Evolutionary conservation across 805 yeast genomes (phyloP).

Genomic region (Ogataea dorogensis): DNA sequence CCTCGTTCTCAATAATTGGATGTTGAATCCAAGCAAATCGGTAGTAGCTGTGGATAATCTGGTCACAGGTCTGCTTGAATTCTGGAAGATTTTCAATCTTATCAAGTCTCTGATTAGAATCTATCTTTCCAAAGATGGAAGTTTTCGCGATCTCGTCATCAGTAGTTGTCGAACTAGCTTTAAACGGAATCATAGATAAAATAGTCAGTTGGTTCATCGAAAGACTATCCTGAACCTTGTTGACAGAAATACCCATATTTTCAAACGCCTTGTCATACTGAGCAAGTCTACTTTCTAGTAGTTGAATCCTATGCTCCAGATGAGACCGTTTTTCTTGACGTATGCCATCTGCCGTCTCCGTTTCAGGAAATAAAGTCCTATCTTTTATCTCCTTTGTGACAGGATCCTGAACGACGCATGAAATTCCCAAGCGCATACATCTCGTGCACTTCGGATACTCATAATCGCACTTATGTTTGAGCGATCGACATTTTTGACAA

Average conservation of each 20-base stretch:
- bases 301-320: conserved; percentile 4
- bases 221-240: conserved; percentile 1
- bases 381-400: conserved; percentile 12
- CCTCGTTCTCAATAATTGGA: conserved; percentile 17
- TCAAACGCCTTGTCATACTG: conserved; percentile 5
- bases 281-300: conserved; percentile 5
- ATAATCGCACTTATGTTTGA: conserved; percentile 27
- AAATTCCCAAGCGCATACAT: conserved; percentile 17
- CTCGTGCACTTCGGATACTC: conserved; percentile 25
- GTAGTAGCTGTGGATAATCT: conserved; percentile 16
- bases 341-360: background rate
- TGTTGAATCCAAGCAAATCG: conserved; percentile 23
- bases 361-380: conserved; percentile 6
- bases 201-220: conserved; percentile 16
- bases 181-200: conserved; percentile 20
- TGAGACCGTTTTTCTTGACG: background rate
- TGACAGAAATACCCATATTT: conserved; percentile 4
- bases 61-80: conserved; percentile 7
- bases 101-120: conserved; percentile 2
- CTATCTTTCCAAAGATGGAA: conserved; percentile 18
- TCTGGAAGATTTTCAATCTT: conserved; percentile 9
- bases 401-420: conserved; percentile 22
- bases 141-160: conserved; percentile 16
- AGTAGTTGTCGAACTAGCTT: conserved; percentile 4
- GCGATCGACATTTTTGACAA: conserved; percentile 26